Percentiles rank a stretch among this genome's conserved stretches.
phyloP scores from a whole-genome alignment of 164 flowering plant genomes.

The Annona squamosa region DNA sequence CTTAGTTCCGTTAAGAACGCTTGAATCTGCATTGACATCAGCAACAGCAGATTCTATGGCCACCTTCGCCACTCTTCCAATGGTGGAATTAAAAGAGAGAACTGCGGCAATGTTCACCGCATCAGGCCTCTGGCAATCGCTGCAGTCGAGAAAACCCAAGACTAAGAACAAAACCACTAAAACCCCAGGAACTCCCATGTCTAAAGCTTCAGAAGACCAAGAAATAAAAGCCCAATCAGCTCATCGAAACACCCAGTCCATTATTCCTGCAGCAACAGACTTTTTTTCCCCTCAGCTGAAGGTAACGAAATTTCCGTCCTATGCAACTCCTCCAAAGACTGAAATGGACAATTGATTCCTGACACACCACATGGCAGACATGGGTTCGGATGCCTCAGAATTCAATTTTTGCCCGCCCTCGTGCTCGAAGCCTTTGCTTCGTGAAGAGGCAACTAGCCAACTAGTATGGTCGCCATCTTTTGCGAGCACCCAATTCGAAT shows the following conservation, averaged over 20 bases:
- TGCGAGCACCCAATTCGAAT: background rate
- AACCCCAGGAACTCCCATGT: constrained; percentile 16
- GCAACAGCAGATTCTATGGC: constrained; percentile 55
- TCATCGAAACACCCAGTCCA: constrained; percentile 6
- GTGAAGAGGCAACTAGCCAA: background rate
- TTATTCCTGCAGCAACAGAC: background rate
- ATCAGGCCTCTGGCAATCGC: constrained; percentile 29
- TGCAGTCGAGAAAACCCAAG: constrained; percentile 24
- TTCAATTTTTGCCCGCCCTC: background rate
- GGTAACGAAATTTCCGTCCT: background rate
- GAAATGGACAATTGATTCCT: background rate
- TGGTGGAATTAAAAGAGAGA: constrained; percentile 59
- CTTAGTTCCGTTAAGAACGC: constrained; percentile 47
- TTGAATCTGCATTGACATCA: constrained; percentile 53
- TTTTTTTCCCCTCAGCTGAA: background rate
- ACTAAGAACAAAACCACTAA: constrained; percentile 16
- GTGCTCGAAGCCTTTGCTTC: background rate
- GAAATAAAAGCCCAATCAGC: background rate
- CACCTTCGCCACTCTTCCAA: constrained; percentile 63
- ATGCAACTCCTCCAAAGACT: constrained; percentile 2
- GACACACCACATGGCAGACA: background rate
- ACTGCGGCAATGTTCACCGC: constrained; percentile 66
- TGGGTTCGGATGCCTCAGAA: background rate
- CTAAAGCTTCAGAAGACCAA: background rate
- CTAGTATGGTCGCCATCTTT: background rate